Evolutionary conservation across 345 rosid species (phyloP), one percentile per base, ranked within the genome.

Genomic region (Salix udensis): DNA sequence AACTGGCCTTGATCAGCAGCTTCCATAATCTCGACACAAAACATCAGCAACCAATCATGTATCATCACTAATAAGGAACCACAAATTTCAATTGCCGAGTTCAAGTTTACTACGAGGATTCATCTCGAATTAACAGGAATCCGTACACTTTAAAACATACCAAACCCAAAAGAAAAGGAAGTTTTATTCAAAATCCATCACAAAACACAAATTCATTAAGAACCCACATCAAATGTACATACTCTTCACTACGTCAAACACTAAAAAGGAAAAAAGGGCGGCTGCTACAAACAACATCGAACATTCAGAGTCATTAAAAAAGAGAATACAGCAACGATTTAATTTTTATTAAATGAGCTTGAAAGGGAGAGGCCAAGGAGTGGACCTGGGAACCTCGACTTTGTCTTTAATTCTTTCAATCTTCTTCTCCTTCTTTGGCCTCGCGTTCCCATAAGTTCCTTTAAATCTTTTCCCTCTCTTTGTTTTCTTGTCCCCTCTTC

Each of bases 281-380:
- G 28, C 62, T 58, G 28, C 62, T 58, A 58, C 14, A 58, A 58
- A 4, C 7, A 31, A 53, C 36, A 61, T 14, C 16, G 44, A 46
- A 11, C 18, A 13, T 46, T 46, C 14, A 34, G 16, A 46, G 18
- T 46, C 16, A 46, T 50, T 48, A 52, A 10, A 66, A 46, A n/a
- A 62, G 1, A 7, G n/a, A 46, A 5, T 9, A 50, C 44, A 31
- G 34, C 1, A 48, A 66, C 19, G 58, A 3, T 9, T 28, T 58
- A 58, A 3, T 58, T 9, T 55, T 58, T 10, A 60, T 85, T 82
- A 96, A 76, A 93, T 91, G 88, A 96, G 93, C 89, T 92, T 96
- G 90, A 96, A 96, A 79, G 97, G 97, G 39, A 94, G 97, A 82
- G 98, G 99, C 99, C 97, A 96, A 50, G 99, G 98, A 67, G 97